Evolutionary conservation across 768 basidiomycete species (phyloP).

Genomic region (Boletales sp.): DNA sequence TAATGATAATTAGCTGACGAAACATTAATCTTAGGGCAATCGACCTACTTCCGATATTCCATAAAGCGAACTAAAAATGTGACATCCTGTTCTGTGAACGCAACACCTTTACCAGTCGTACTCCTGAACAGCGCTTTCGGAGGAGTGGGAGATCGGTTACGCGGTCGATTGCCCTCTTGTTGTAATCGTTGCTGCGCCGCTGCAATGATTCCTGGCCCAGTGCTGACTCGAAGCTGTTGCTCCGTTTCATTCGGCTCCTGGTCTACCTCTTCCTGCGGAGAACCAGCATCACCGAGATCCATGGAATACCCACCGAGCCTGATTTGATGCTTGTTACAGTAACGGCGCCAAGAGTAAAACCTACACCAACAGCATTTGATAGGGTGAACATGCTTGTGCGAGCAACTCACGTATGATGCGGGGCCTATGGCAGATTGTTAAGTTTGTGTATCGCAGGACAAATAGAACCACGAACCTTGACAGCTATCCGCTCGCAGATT

Average conservation of each 20-base stretch:
- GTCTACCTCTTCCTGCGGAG: slow-evolving; percentile 42
- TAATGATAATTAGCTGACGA: neutral
- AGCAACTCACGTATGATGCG: slow-evolving; percentile 74
- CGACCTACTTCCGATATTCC: slow-evolving; percentile 66
- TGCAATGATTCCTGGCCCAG: slow-evolving; percentile 44
- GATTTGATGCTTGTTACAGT: slow-evolving; percentile 91
- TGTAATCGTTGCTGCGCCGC: slow-evolving; percentile 41
- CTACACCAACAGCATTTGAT: slow-evolving; percentile 33
- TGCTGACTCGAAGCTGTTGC: slow-evolving; percentile 31
- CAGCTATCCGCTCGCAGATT: slow-evolving; percentile 83
- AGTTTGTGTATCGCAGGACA: neutral
- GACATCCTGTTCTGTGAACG: slow-evolving; percentile 82
- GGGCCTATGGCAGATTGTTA: slow-evolving; percentile 48
- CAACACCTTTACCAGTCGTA: slow-evolving; percentile 87
- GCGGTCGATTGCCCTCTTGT: slow-evolving; percentile 35
- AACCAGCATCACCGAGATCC: slow-evolving; percentile 53
- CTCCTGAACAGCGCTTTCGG: slow-evolving; percentile 77
- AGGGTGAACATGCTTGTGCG: neutral
- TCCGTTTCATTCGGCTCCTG: slow-evolving; percentile 42
- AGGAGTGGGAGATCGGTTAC: slow-evolving; percentile 75
- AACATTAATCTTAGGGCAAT: neutral
- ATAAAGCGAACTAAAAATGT: slow-evolving; percentile 72
- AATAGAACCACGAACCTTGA: slow-evolving; percentile 51
- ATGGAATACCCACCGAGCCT: slow-evolving; percentile 83
- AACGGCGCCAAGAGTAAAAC: slow-evolving; percentile 88